Conservation (phyloP, 164 flowering plant genomes). For the Aristolochia californica region DNA sequence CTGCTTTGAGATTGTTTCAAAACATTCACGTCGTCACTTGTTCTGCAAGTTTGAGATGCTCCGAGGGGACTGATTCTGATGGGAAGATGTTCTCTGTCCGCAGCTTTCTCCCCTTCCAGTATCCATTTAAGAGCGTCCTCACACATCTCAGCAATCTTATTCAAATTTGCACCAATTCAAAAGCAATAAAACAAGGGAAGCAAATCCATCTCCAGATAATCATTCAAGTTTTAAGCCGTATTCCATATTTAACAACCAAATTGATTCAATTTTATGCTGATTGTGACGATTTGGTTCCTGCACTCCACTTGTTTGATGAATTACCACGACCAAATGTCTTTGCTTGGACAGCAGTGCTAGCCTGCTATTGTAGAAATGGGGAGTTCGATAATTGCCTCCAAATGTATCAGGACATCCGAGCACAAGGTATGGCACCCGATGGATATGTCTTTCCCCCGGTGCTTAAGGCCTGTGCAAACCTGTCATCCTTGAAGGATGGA, state of each 20-base stretch:
- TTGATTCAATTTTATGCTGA: constrained; percentile 35
- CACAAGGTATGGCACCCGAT: constrained; percentile 31
- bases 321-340: constrained; percentile 41
- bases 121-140: constrained; percentile 7
- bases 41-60: no score
- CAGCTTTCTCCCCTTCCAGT: background rate
- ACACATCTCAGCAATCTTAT: constrained; percentile 22
- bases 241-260: constrained; percentile 31
- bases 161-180: constrained; percentile 31
- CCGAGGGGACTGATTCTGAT: no score
- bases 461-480: constrained; percentile 28
- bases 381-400: constrained; percentile 18
- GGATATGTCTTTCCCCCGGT: constrained; percentile 43
- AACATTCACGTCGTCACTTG: no score
- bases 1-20: no score
- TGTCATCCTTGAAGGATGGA: constrained; percentile 19
- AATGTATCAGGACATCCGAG: constrained; percentile 21
- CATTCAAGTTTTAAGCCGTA: constrained; percentile 13
- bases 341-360: constrained; percentile 44
- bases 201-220: constrained; percentile 36
- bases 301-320: constrained; percentile 30
- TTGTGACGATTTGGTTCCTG: constrained; percentile 22
- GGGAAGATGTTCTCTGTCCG: no score
- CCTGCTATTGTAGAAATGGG: constrained; percentile 25
- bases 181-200: constrained; percentile 22